Percentiles rank a stretch among this genome's conserved stretches.
Evolutionary conservation across 768 basidiomycete species (phyloP).

Genomic region (Serendipita vermifera): DNA sequence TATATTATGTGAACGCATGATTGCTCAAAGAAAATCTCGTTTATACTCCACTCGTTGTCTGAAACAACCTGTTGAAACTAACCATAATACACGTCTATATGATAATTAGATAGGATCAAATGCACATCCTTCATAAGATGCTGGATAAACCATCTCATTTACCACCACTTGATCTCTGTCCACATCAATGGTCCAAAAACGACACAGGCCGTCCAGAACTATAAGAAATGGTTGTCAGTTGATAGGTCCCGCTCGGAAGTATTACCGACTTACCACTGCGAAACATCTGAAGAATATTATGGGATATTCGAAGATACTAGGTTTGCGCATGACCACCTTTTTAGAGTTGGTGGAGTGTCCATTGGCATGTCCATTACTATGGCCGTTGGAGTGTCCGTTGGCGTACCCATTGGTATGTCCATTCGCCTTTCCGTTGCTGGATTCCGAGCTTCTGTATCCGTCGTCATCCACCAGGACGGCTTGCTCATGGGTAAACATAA

Average conservation of each 20-base stretch:
- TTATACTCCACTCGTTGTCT: no score
- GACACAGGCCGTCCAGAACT: constrained; percentile 88
- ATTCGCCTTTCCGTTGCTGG: not conserved
- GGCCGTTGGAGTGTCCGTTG: constrained; percentile 4
- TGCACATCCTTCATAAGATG: no score
- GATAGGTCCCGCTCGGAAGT: no score
- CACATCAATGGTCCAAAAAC: constrained; percentile 82
- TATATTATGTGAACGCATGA: no score
- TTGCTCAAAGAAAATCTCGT: no score
- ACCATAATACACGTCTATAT: no score
- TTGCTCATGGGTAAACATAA: constrained; percentile 60
- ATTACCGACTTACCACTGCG: constrained; percentile 46
- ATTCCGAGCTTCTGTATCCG: constrained; percentile 1
- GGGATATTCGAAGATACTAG: constrained; percentile 56
- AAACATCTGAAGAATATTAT: constrained; percentile 44
- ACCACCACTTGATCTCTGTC: constrained; percentile 74
- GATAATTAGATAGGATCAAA: no score
- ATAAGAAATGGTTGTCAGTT: no score
- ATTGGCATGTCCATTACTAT: constrained; percentile 4
- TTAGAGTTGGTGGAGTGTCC: constrained; percentile 13
- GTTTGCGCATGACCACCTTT: constrained; percentile 30
- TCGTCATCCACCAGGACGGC: constrained; percentile 23
- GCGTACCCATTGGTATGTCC: not conserved
- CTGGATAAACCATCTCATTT: no score
- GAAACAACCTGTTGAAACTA: no score